Evolutionary conservation across 495 filamentous ascomycete species (phyloP).

Genomic region (Hypoxylon intermedium): DNA sequence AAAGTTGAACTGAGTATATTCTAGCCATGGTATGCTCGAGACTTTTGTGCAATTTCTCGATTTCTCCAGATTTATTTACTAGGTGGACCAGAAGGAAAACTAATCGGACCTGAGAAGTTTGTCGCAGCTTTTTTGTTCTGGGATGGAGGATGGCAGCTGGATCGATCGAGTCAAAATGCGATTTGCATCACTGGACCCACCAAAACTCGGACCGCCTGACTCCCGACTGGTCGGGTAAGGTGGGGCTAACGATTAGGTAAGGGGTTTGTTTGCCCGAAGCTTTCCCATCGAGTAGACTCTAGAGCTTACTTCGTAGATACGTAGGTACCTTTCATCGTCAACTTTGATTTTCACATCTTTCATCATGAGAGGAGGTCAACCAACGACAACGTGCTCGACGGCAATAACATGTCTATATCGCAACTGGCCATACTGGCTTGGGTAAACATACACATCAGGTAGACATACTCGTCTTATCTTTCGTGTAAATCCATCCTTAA

Average conservation of each 20-base stretch:
- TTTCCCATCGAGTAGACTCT: neutral
- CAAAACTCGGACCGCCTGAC: slow-evolving; percentile 14
- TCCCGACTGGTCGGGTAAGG: slow-evolving; percentile 17
- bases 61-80: neutral
- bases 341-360: slow-evolving; percentile 1
- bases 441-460: no score
- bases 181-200: slow-evolving; percentile 25
- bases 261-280: slow-evolving; percentile 4
- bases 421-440: no score
- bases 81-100: no score
- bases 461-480: neutral
- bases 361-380: no score
- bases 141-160: slow-evolving; percentile 7
- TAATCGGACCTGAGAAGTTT: no score
- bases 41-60: slow-evolving; percentile 2
- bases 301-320: neutral
- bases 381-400: no score
- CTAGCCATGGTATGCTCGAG: slow-evolving; percentile 15
- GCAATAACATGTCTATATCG: no score
- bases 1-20: slow-evolving; percentile 22
- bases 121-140: neutral
- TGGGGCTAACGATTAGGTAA: neutral
- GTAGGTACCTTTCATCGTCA: neutral
- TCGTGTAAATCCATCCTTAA: no score
- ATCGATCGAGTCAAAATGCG: no score